Evolutionary conservation across 352 stramenopile species (phyloP).

Genomic region (Phytophthora agathidicida): DNA sequence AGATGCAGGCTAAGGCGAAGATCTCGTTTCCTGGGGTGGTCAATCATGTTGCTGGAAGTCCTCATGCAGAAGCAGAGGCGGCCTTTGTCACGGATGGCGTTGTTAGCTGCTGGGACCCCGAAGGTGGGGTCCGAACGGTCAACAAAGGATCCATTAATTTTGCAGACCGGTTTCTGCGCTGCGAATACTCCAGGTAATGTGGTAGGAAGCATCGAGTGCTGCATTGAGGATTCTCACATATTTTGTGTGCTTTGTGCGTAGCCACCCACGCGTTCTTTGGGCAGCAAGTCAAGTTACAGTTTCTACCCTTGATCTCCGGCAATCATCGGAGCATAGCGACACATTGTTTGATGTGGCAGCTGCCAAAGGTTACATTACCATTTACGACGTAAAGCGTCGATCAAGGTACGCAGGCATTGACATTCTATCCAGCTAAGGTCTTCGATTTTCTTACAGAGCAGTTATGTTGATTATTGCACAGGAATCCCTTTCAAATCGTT

Average conservation of each 20-base stretch:
- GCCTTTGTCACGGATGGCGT: conserved; percentile 63
- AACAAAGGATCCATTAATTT: conserved; percentile 20
- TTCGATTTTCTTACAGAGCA: background rate
- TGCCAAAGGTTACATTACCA: conserved; percentile 42
- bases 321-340: conserved; percentile 32
- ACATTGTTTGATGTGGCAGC: conserved; percentile 61
- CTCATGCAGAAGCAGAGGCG: conserved; percentile 63
- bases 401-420: conserved; percentile 47
- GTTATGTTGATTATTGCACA: conserved; percentile 21
- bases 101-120: conserved; percentile 58
- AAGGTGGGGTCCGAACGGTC: conserved; percentile 45
- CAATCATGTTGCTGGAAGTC: conserved; percentile 66
- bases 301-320: conserved; percentile 55
- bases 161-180: conserved; percentile 54
- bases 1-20: conserved; percentile 48
- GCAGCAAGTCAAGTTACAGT: conserved; percentile 48
- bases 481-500: conserved; percentile 73
- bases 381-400: conserved; percentile 72
- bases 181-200: conserved; percentile 78
- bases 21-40: conserved; percentile 64
- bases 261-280: conserved; percentile 80
- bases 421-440: background rate
- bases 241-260: too few relatives aligned
- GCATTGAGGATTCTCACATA: too few relatives aligned
- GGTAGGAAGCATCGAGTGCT: too few relatives aligned